These are phyloP conservation scores for Oehlia diaphana DNA, from an alignment of 192 early-diverging fungal species.

Conservation along the genomic window DNA sequence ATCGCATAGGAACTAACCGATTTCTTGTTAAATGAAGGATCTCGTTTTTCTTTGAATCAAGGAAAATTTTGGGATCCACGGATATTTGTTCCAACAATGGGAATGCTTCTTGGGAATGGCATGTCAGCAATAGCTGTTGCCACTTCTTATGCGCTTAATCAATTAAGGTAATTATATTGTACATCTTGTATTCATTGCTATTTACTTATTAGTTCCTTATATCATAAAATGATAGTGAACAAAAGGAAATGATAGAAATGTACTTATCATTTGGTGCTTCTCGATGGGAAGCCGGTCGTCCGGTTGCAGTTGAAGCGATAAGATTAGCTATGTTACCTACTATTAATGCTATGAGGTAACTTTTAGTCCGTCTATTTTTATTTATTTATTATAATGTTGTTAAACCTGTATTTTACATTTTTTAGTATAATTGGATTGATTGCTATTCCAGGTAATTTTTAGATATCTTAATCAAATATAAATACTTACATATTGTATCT, in stretches of 20 bases:
- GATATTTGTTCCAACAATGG: slow-evolving; percentile 86
- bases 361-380: not conserved
- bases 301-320: slow-evolving; percentile 72
- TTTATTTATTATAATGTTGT: not conserved
- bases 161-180: slow-evolving; percentile 49
- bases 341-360: slow-evolving; percentile 70
- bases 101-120: slow-evolving; percentile 85
- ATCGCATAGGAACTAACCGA: not conserved
- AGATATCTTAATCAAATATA: not conserved
- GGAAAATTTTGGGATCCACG: slow-evolving; percentile 67
- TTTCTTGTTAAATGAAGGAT: slow-evolving; percentile 39
- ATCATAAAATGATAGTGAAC: slow-evolving; percentile 33
- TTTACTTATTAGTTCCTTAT: not conserved
- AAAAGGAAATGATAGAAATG: slow-evolving; percentile 48
- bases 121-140: slow-evolving; percentile 75
- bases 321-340: slow-evolving; percentile 75
- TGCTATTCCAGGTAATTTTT: slow-evolving; percentile 66
- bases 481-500: not conserved
- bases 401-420: not conserved
- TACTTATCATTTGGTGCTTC: slow-evolving; percentile 74
- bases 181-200: not conserved
- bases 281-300: slow-evolving; percentile 78
- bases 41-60: slow-evolving; percentile 66
- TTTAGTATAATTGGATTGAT: slow-evolving; percentile 76
- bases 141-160: slow-evolving; percentile 57